A percentile compares a stretch with the other conserved stretches of the same genome.
phyloP scores from a whole-genome alignment of 371 early-diverging fungal genomes.

The Mortierella sp. region DNA sequence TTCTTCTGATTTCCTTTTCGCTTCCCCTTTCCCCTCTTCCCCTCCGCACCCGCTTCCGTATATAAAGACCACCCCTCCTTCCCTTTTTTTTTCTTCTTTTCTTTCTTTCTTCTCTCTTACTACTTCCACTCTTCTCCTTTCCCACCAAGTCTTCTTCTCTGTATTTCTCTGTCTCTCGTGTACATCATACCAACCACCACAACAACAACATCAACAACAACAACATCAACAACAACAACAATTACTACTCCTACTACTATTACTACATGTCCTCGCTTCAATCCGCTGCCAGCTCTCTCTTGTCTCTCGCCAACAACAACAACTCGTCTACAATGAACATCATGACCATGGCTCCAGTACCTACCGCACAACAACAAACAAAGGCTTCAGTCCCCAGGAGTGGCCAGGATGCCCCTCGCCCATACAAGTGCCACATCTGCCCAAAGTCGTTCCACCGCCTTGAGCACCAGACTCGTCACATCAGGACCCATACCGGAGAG shows the following conservation, averaged over 20 bases:
- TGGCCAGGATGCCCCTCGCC: constrained; percentile 68
- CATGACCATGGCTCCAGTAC: constrained; percentile 32
- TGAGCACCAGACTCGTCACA: constrained; percentile 90
- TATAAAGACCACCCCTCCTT: constrained; percentile 13
- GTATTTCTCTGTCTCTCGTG: background rate
- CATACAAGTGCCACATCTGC: constrained; percentile 77
- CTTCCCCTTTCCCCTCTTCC: constrained; percentile 1
- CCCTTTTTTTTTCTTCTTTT: constrained; percentile 15
- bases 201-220: background rate
- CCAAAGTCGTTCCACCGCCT: constrained; percentile 77
- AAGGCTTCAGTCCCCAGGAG: constrained; percentile 36
- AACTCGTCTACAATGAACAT: constrained; percentile 20
- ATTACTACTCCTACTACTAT: too few relatives aligned
- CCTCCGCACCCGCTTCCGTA: background rate
- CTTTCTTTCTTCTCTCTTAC: constrained; percentile 7
- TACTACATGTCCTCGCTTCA: constrained; percentile 21
- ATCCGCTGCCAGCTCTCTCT: constrained; percentile 19
- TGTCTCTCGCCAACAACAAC: constrained; percentile 18
- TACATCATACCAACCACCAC: constrained; percentile 6
- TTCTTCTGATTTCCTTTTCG: constrained; percentile 15
- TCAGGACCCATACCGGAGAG: constrained; percentile 94
- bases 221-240: background rate
- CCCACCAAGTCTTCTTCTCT: background rate
- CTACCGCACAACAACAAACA: constrained; percentile 20
- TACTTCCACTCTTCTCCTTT: constrained; percentile 13